A percentile compares a stretch with the other conserved stretches of the same genome.
Conservation (phyloP, 352 stramenopile genomes). For the Pythium dissimile region DNA sequence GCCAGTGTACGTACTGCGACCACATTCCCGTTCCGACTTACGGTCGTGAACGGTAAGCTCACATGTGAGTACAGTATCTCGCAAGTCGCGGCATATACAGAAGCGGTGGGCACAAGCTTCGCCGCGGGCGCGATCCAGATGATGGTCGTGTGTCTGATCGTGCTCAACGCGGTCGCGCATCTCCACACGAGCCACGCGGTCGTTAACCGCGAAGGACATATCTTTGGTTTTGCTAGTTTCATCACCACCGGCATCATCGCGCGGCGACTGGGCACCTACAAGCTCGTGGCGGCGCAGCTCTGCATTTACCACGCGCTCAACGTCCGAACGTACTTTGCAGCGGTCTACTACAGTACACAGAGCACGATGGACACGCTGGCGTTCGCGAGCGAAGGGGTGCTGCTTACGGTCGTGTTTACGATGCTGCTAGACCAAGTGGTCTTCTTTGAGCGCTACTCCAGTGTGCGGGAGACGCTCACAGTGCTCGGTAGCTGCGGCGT, state of each 20-base stretch:
- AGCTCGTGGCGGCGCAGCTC: conserved; percentile 18
- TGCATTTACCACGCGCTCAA: conserved; percentile 18
- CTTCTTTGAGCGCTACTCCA: conserved; percentile 20
- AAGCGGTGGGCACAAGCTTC: conserved; percentile 15
- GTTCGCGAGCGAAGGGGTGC: conserved; percentile 11
- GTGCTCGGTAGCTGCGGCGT: conserved; percentile 3
- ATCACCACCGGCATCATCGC: conserved; percentile 20
- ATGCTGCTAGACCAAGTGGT: conserved; percentile 20
- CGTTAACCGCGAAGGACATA: background rate
- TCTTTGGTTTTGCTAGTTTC: conserved; percentile 15
- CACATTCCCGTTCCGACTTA: conserved; percentile 12
- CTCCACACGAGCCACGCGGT: conserved; percentile 3
- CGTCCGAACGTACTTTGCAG: conserved; percentile 13
- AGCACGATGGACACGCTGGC: conserved; percentile 19
- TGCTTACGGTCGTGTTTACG: conserved; percentile 15
- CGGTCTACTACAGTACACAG: conserved; percentile 17
- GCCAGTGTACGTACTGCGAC: conserved; percentile 10
- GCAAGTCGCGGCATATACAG: conserved; percentile 11
- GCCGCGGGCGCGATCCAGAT: conserved; percentile 8
- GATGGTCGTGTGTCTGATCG: conserved; percentile 12
- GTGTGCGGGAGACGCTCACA: conserved; percentile 14
- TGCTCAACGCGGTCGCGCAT: conserved; percentile 16
- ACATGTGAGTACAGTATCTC: conserved; percentile 9
- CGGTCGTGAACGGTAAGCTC: conserved; percentile 5
- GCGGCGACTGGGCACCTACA: conserved; percentile 18